Base-by-base conservation (phyloP, 495 filamentous ascomycete species). In the Xylaria palmicola region DNA sequence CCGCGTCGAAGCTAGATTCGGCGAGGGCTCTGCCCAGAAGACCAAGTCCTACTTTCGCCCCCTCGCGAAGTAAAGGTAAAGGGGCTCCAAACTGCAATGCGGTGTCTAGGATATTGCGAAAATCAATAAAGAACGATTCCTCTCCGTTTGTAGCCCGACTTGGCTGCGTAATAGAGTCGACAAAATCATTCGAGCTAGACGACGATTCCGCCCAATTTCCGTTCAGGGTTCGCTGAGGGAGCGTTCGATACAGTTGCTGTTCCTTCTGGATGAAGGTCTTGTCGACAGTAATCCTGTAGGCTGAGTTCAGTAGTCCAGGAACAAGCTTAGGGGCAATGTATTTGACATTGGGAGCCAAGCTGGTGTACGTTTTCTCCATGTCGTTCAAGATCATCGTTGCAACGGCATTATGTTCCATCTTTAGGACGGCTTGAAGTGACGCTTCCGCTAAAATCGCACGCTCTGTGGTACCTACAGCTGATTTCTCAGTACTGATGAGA, bases 401-500 rank as follows among this genome's bases (percentile, higher is more conserved):
- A 13, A 55, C 19, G 12, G 37, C 40, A 13, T 26, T 41, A 15
- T 41, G 12, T 27, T 62, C 53, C 48, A 66, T 49, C 12, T 59
- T 56, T 15, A 68, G 30, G 27, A 70, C 45, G 6, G 66, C 53
- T 37, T 68, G 65, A 30, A 70, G 55, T 5, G 68, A 56, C 2
- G 68, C 62, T 54, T 70, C 68, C 43, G 65, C 62, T 10, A 68
- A 43, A 8, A 68, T 32, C 12, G 65, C 68, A 37, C 68, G 62
- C 20, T 70, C 59, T 17, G 55, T 34, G 6, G 41, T 29, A 20
- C 62, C 58, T 26, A 22, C 26, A n/a, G 44, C 40, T 13, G 8
- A 26, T 10, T 5, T 8, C 17, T 24, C 13, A 9, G 15, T 41
- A 6, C 20, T 34, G 3, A 6, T 34, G 30, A 26, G 50, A 24